Evolutionary conservation across 164 flowering plant genomes (phyloP).

Genomic region (Hamamelis virginiana): DNA sequence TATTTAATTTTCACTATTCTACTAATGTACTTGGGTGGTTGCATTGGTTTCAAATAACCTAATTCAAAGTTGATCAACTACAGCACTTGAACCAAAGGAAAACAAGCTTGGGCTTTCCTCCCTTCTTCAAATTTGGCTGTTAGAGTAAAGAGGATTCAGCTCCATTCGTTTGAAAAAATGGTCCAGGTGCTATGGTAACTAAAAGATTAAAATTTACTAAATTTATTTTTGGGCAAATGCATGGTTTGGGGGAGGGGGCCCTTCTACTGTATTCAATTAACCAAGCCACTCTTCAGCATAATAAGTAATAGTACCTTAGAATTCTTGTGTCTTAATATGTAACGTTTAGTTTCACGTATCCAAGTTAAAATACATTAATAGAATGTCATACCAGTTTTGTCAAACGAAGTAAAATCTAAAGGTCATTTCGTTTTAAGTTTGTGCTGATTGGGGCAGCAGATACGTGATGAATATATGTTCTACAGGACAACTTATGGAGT

Average conservation of each 20-base stretch:
- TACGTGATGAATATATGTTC: not conserved
- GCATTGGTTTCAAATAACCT: too few species aligned
- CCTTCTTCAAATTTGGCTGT: too few species aligned
- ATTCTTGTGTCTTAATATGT: not conserved
- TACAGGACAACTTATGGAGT: not conserved
- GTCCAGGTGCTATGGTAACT: too few species aligned
- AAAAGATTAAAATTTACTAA: too few species aligned
- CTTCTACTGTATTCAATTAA: not conserved
- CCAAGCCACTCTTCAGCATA: not conserved
- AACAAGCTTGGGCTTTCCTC: too few species aligned
- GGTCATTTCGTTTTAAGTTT: not conserved
- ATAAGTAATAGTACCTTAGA: not conserved
- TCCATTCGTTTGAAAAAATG: too few species aligned
- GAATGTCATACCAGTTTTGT: not conserved
- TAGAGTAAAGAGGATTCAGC: too few species aligned
- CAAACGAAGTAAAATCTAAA: not conserved
- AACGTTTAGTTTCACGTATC: not conserved
- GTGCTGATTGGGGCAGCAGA: not conserved
- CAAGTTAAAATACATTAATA: not conserved
- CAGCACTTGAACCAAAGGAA: too few species aligned
- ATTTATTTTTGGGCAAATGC: too few species aligned
- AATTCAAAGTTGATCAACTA: too few species aligned
- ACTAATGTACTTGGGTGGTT: too few species aligned
- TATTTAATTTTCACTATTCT: too few species aligned
- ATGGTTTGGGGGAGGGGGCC: not conserved